Base-by-base conservation (phyloP, 2,329 filamentous ascomycete genomes). In the Colletotrichum brevisporum region DNA sequence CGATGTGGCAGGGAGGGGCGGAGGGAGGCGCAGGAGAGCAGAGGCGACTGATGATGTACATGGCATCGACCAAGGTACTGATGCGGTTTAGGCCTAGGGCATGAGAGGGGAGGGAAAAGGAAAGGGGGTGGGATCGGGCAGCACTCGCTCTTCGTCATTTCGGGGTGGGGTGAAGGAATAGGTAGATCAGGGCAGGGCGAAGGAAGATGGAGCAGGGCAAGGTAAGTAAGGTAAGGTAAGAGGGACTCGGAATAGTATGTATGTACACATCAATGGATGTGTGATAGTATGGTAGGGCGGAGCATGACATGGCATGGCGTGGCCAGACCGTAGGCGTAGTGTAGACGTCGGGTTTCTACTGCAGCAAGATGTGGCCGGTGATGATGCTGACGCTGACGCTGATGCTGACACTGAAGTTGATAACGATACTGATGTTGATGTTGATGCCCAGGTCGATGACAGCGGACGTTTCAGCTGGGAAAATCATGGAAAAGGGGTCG, bases 1-100 rank as follows among this genome's bases (percentile, higher is more conserved):
- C 62, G 63, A 69, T 69, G 67, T 62, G 62, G 67, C 67, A 69
- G 62, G 61, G 52, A 66, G 67, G 50, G 51, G 62, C 67, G 55
- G 67, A 55, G 67, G 48, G 31, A 36, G 31, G 31, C 31, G 31
- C 48, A 61, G 18, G 39, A 61, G 15, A 13, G 24, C 51, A 51
- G 31, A 69, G 56, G 51, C 62, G 51, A 67, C 55, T 69, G 62
- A 52, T 69, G 67, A 69, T 57, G 67, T 67, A 51, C 31, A 36
- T 36, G 31, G 31, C 10, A 36, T 36, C 31, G 31, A 36, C 36
- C 36, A 57, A 50, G 18, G 51, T 39, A 69, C 62, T 69, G 62
- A 69, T 51, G 55, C n/a, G 53, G 67, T 61, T 69, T 62, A 62
- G 53, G 67, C 56, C 66, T 62, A 62, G 59, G 54, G n/a, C 41